A percentile compares a stretch with the other conserved stretches of the same genome.
Evolutionary conservation across 176 grass and related monocot species (phyloP).

Genomic region (Typha latifolia): DNA sequence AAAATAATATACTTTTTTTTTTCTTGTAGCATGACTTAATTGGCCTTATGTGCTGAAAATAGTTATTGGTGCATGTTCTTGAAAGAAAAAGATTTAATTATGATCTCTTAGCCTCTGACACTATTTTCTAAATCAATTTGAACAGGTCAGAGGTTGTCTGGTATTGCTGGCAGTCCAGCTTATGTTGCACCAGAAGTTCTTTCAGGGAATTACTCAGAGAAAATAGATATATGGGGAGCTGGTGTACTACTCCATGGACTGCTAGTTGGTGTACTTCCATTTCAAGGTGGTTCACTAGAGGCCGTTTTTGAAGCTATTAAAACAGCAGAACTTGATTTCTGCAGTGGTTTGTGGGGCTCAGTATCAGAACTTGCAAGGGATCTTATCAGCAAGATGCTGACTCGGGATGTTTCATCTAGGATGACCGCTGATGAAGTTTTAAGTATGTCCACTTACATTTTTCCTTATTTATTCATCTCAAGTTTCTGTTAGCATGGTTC

Average conservation of each 20-base stretch:
- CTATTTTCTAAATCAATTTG: conserved; percentile 13
- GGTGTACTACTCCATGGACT: conserved; percentile 85
- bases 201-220: conserved; percentile 69
- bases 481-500: not conserved
- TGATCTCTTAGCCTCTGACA: not conserved
- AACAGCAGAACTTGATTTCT: conserved; percentile 66
- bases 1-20: too few relatives aligned
- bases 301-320: conserved; percentile 84
- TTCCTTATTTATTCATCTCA: not conserved
- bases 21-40: too few relatives aligned
- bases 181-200: conserved; percentile 97
- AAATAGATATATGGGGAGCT: conserved; percentile 84
- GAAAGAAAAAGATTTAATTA: not conserved
- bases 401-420: conserved; percentile 60
- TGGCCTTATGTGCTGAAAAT: not conserved
- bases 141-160: conserved; percentile 83
- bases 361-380: conserved; percentile 61
- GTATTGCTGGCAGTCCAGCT: conserved; percentile 80
- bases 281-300: conserved; percentile 60
- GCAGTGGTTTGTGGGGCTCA: conserved; percentile 41
- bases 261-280: conserved; percentile 74
- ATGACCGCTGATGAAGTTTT: conserved; percentile 64
- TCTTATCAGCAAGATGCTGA: conserved; percentile 71
- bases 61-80: not conserved
- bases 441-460: conserved; percentile 28